phyloP scores from a whole-genome alignment of 306 rosid species.

The Cucurbita maxima region DNA sequence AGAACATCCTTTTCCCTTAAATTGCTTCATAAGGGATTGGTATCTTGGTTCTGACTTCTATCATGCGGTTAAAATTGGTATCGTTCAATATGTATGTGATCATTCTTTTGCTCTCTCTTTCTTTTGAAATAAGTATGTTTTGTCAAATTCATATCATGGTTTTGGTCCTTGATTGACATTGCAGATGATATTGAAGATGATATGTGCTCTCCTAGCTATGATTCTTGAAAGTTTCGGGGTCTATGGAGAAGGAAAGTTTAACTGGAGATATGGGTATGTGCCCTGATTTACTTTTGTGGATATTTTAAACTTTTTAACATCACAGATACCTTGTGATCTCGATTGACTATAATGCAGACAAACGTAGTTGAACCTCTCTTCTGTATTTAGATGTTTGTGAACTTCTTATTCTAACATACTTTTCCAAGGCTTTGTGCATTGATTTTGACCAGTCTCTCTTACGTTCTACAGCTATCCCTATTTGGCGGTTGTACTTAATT shows the following conservation, averaged over 20 bases:
- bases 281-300: neutral
- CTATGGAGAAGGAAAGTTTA: slow-evolving; percentile 94
- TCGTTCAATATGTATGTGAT: slow-evolving; percentile 88
- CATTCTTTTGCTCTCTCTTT: slow-evolving; percentile 12
- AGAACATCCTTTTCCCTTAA: slow-evolving; percentile 93
- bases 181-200: slow-evolving; percentile 93
- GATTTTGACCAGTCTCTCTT: slow-evolving; percentile 14
- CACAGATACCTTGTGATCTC: neutral
- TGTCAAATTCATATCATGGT: neutral
- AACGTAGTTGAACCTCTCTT: neutral
- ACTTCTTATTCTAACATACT: neutral
- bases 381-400: neutral
- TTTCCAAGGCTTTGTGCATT: neutral
- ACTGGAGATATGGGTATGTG: slow-evolving; percentile 84
- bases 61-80: slow-evolving; percentile 93
- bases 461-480: slow-evolving; percentile 75
- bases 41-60: slow-evolving; percentile 82
- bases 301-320: neutral
- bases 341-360: neutral
- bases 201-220: slow-evolving; percentile 90
- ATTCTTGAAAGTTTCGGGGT: slow-evolving; percentile 80
- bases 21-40: slow-evolving; percentile 70
- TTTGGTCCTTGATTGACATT: slow-evolving; percentile 16
- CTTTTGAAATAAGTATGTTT: neutral
- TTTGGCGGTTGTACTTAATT: slow-evolving; percentile 85